Percentiles rank a stretch among this genome's conserved stretches.
Conservation (phyloP, 2,329 filamentous ascomycete species). For the Lomentospora prolificans region DNA sequence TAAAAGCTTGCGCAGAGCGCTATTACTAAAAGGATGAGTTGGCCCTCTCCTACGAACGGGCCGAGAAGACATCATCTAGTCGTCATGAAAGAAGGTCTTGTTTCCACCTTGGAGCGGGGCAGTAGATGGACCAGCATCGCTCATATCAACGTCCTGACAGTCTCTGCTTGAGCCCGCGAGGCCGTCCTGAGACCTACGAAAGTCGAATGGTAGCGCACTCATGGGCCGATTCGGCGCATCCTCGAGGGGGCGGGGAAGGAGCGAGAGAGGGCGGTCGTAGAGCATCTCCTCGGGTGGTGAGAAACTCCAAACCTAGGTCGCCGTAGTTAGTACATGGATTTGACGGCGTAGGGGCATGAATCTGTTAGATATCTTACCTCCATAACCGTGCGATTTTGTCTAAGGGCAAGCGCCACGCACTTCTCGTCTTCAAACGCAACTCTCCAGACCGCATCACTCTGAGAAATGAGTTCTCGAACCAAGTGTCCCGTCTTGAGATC, state of each 20-base stretch:
- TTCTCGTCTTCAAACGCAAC: conserved; percentile 98
- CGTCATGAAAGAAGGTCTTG: conserved; percentile 41
- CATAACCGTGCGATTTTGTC: conserved; percentile 85
- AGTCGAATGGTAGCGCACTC: conserved; percentile 40
- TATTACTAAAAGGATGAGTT: background rate
- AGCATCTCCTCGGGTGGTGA: conserved; percentile 68
- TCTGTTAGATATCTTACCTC: conserved; percentile 54
- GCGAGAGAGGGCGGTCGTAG: conserved; percentile 40
- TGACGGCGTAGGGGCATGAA: background rate
- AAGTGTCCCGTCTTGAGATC: conserved; percentile 85
- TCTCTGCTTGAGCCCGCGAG: conserved; percentile 22
- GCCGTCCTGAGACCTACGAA: conserved; percentile 23
- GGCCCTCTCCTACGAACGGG: too few species aligned
- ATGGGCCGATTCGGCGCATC: conserved; percentile 36
- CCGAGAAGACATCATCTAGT: conserved; percentile 17
- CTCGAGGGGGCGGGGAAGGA: conserved; percentile 37
- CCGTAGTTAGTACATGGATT: background rate
- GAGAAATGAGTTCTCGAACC: conserved; percentile 81
- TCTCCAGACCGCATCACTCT: conserved; percentile 92
- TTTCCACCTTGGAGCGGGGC: conserved; percentile 39
- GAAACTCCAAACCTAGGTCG: conserved; percentile 79
- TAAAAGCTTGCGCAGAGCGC: background rate
- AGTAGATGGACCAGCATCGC: conserved; percentile 45
- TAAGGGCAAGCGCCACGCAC: conserved; percentile 87
- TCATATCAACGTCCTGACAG: conserved; percentile 44